These are phyloP conservation scores for Trichophyton benhamiae DNA, from an alignment of 2,329 filamentous ascomycete genomes.

Conservation along the genomic window DNA sequence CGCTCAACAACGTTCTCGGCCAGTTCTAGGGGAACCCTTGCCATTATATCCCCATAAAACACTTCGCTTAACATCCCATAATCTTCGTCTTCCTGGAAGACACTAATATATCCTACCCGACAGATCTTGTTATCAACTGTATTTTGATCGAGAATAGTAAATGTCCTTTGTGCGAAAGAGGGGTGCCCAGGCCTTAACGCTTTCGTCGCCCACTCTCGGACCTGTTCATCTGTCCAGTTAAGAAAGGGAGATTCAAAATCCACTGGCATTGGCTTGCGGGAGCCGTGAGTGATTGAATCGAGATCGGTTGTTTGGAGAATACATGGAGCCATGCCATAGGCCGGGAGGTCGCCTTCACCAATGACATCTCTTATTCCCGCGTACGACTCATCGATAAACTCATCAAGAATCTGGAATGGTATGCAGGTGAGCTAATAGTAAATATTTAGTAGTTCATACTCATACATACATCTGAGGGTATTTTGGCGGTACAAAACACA, in stretches of 20 bases:
- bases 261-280: constrained; percentile 8
- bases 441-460: background rate
- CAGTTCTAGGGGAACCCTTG: background rate
- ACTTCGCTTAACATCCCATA: constrained; percentile 1
- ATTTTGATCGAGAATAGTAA: constrained; percentile 3
- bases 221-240: constrained; percentile 2
- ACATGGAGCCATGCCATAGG: background rate
- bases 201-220: background rate
- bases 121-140: background rate
- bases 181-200: background rate
- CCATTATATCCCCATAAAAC: constrained; percentile 3
- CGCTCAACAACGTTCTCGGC: background rate
- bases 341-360: background rate
- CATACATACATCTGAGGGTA: constrained; percentile 4
- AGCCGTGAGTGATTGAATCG: constrained; percentile 8
- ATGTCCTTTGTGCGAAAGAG: background rate
- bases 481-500: constrained; percentile 8
- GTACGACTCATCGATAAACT: constrained; percentile 8
- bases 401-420: constrained; percentile 9
- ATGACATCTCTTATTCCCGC: background rate
- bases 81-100: background rate
- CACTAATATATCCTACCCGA: background rate
- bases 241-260: constrained; percentile 7
- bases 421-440: background rate
- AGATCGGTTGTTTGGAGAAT: constrained; percentile 7